A percentile compares a stretch with the other conserved stretches of the same genome.
These are phyloP conservation scores for Asclepias syriaca DNA, from an alignment of 257 asterid species.

Conservation along the genomic window DNA sequence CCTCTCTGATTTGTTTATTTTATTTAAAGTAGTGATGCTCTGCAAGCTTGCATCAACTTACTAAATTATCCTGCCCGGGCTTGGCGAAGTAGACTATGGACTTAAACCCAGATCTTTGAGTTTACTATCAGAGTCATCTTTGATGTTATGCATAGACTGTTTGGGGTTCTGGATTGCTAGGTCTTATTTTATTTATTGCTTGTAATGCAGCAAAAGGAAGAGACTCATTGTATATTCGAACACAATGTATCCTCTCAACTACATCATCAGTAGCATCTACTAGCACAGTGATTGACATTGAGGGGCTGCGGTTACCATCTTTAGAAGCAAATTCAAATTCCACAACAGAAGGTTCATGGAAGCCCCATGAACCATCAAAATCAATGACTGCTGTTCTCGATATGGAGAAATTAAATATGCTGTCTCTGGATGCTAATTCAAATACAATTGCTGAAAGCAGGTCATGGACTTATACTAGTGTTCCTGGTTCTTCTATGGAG, in stretches of 20 bases:
- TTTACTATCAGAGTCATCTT: neutral
- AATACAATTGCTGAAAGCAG: conserved; percentile 40
- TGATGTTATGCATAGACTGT: conserved; percentile 1
- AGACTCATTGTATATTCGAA: conserved; percentile 45
- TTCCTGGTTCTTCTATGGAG: conserved; percentile 52
- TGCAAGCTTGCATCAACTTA: neutral
- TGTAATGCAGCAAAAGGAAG: conserved; percentile 68
- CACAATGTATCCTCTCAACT: conserved; percentile 68
- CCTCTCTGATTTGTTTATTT: neutral
- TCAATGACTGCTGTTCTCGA: conserved; percentile 50
- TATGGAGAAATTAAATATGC: conserved; percentile 47
- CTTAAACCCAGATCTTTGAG: neutral
- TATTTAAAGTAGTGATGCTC: neutral
- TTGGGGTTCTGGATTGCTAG: conserved; percentile 6
- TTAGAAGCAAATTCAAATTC: conserved; percentile 53
- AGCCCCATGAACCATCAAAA: conserved; percentile 27
- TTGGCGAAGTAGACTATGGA: neutral
- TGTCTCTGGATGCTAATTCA: conserved; percentile 53
- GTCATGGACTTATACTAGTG: conserved; percentile 49
- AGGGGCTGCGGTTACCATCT: conserved; percentile 55
- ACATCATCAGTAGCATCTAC: conserved; percentile 45
- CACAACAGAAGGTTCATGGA: conserved; percentile 55
- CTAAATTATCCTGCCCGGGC: neutral
- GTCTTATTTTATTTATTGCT: conserved; percentile 19
- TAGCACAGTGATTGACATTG: conserved; percentile 56